Base-by-base conservation (phyloP, 306 rosid species). In the Medicago lupulina region DNA sequence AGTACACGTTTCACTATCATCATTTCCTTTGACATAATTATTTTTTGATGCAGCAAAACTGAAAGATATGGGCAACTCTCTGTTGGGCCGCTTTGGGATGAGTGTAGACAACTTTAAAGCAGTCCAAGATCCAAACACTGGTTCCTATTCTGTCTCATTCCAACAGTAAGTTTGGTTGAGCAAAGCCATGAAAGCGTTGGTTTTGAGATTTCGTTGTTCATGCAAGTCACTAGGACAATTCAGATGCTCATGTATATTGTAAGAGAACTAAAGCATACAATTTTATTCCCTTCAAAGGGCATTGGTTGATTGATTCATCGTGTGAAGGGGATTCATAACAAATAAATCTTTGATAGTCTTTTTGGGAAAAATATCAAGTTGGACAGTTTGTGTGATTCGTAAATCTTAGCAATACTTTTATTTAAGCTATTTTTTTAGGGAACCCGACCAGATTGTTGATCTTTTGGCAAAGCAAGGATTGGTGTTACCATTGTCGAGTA, bases 11-110 rank as follows among this genome's bases (percentile, higher is more conserved):
- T 77, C 60, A 13, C 19, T 47, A 19, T n/a, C 51, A 46, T 66
- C 41, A 43, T 6, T 64, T 78, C 10, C 72, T 19, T 21, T 43
- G 19, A 43, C 39, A 9, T 1, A 46, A 67, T 13, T 44, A 23
- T 67, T 44, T 67, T 8, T 67, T 44, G 57, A 21, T 67, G 54
- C 90, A 95, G 97, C 65, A 23, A 95, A 95, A 85, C 79, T 95
- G 79, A 95, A 95, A 85, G 99, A 92, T 0, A 85, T 95, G 93
- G 99, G 99, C 46, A 95, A 95, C 83, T 92, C 97, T 71, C 49
- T 95, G 70, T 77, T 95, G 85, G 97, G 97, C 34, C 99, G 97
- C 71, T 95, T 92, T 51, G 99, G 99, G 25, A 92, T 95, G 97
- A 95, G 92, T 13, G 63, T 86, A 0, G 98, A 92, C 85, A 95